Evolutionary conservation across 441 rosid species (phyloP), one percentile per base, ranked within the genome.

Genomic region (Euphorbia celastroides): DNA sequence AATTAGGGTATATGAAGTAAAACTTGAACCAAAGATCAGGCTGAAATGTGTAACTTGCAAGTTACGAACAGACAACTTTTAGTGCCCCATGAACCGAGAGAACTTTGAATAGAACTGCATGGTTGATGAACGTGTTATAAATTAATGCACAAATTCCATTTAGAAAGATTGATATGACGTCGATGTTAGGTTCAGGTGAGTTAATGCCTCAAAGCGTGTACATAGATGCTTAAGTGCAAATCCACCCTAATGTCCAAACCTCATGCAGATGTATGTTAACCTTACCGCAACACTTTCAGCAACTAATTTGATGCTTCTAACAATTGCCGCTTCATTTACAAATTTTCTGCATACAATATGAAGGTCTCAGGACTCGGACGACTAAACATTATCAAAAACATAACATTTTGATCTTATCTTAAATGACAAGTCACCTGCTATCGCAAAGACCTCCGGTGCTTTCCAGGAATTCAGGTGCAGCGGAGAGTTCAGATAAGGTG

Each of bases 261-360:
- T 11, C 3, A 57, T 38, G 1, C 52, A 38, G 41, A 66, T 12
- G 56, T 20, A 16, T 3, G 42, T 23, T 68, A 69, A 70, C 54
- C 82, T 83, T 87, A 94, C 99, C 75, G 87, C 97, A 79, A 94
- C 82, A 79, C 96, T 88, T 82, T 94, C 98, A 61, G 98, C 94
- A 69, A 94, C 92, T 68, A 92, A 79, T 75, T 89, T 92, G 75
- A 89, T 83, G 65, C 91, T 85, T 77, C 78, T 89, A 72, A 80
- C 74, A 62, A 94, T 70, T 62, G 94, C 83, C 64, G 79, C 72
- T 76, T 91, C 96, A 72, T 77, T 81, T 56, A 89, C 85, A 70
- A 80, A 81, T 68, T 79, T 78, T 78, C 99, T 92, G 84, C 13
- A 7, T 75, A 78, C 50, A 66, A 56, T 14, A 36, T n/a, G n/a